These are phyloP conservation scores for Ophiocordyceps unilateralis DNA, from an alignment of 2,329 filamentous ascomycete genomes.

Conservation along the genomic window DNA sequence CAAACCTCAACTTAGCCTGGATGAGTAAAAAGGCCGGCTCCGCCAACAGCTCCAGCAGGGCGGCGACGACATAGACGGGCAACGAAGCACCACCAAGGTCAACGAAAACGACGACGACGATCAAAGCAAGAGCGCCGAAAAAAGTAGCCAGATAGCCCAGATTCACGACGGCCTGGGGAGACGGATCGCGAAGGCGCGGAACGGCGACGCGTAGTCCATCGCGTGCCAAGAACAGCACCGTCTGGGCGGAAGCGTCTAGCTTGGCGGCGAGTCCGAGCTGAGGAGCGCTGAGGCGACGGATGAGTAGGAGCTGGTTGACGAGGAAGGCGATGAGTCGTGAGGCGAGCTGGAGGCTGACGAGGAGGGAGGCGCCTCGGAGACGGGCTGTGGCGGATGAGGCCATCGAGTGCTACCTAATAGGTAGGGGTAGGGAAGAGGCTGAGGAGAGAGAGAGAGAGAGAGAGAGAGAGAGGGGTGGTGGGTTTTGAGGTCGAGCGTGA, in stretches of 20 bases:
- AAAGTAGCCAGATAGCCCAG: slow-evolving; percentile 64
- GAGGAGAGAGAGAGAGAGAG: not conserved
- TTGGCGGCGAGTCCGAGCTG: slow-evolving; percentile 76
- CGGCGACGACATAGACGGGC: slow-evolving; percentile 35
- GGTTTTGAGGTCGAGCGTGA: no score
- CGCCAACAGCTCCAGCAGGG: slow-evolving; percentile 57
- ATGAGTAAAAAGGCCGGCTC: slow-evolving; percentile 84
- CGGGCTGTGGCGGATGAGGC: not conserved
- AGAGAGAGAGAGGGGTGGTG: no score
- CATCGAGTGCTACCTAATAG: not conserved
- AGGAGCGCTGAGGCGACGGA: slow-evolving; percentile 73
- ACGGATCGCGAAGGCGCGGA: slow-evolving; percentile 44
- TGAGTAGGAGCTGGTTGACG: slow-evolving; percentile 77
- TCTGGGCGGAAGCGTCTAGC: slow-evolving; percentile 82
- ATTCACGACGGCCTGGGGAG: slow-evolving; percentile 63
- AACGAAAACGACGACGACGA: slow-evolving; percentile 39
- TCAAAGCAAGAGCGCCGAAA: slow-evolving; percentile 38
- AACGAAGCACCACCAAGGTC: slow-evolving; percentile 31
- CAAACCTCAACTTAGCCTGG: slow-evolving; percentile 66
- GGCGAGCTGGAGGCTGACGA: slow-evolving; percentile 73
- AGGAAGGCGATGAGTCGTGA: slow-evolving; percentile 83
- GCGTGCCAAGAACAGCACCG: slow-evolving; percentile 84
- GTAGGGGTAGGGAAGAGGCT: not conserved
- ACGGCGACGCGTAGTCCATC: slow-evolving; percentile 85
- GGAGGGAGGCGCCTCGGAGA: slow-evolving; percentile 58